Conservation (phyloP, 306 rosid species). For the Spatholobus suberectus region DNA sequence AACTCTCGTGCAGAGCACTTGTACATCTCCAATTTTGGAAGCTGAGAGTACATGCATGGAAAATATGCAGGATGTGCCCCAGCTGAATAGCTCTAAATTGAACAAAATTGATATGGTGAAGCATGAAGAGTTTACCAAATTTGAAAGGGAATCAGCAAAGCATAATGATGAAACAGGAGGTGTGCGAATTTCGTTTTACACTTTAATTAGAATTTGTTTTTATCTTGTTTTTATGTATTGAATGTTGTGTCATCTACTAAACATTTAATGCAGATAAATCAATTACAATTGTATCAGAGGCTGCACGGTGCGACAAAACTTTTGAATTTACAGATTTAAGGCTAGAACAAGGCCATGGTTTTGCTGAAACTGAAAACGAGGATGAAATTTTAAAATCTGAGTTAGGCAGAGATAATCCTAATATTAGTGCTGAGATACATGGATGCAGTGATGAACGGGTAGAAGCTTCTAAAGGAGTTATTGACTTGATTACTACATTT, state of each 20-base stretch:
- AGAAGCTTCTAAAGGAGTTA: slow-evolving; percentile 52
- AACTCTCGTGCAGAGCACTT: slow-evolving; percentile 68
- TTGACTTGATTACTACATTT: slow-evolving; percentile 64
- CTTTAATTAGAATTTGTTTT: slow-evolving; percentile 5
- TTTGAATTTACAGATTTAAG: slow-evolving; percentile 38
- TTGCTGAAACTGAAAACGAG: slow-evolving; percentile 38
- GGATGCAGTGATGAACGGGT: slow-evolving; percentile 34
- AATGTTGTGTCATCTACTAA: slow-evolving; percentile 25
- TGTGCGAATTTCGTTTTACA: slow-evolving; percentile 32
- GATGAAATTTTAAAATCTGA: slow-evolving; percentile 42
- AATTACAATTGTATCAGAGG: slow-evolving; percentile 43
- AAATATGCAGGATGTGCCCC: slow-evolving; percentile 59
- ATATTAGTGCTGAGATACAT: slow-evolving; percentile 16
- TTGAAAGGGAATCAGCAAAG: slow-evolving; percentile 44
- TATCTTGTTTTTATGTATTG: background rate
- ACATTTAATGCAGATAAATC: slow-evolving; percentile 52
- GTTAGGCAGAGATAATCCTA: slow-evolving; percentile 35
- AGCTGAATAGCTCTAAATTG: slow-evolving; percentile 47
- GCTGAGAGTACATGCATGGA: slow-evolving; percentile 57
- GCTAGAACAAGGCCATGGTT: slow-evolving; percentile 31
- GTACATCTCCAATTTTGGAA: slow-evolving; percentile 56
- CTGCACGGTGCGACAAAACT: slow-evolving; percentile 45
- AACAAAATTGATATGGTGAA: slow-evolving; percentile 42
- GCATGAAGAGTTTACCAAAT: slow-evolving; percentile 44
- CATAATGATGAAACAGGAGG: slow-evolving; percentile 49